Evolutionary conservation across 345 rosid genomes (phyloP), one percentile per base, ranked within the genome.

Genomic region (Moricandia arvensis): DNA sequence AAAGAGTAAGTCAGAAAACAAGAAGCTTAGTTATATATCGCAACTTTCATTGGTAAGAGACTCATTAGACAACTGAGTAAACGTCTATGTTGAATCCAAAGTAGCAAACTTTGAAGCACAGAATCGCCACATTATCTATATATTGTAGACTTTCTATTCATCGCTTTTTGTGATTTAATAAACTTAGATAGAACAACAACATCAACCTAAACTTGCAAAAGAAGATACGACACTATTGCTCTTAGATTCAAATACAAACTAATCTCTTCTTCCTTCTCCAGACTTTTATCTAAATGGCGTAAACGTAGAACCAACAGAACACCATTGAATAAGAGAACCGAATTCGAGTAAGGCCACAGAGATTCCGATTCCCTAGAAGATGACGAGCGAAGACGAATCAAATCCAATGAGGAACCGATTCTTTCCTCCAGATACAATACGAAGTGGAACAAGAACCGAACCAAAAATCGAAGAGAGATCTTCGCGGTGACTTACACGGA

Each of bases 401-500:
- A 24, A 67, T 0, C 79, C 15, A 75, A 68, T n/a, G 27, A 33
- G 0, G 37, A 45, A 0, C 6, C 55, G 27, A 65, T 60, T 60
- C 64, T 11, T 45, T 12, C 49, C 38, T 12, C 63, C 17, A 29
- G 61, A 38, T 0, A 41, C 21, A 21, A 70, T 11, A 30, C 30
- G 59, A 69, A 74, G 66, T 74, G 18, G 18, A 59, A 35, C 11
- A 47, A 60, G 15, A 51, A 9, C n/a, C 4, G 13, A 69, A 69
- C 6, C 26, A n/a, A 24, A 69, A 54, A 69, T 58, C 72, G 45
- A 59, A 77, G 49, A 65, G 71, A 59, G 53, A 47, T 47, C 18
- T n/a, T 1, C 29, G 45, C 17, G 35, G 61, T 72, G 69, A 67
- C 81, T 72, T 78, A 78, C 81, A 66, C 1, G 57, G 54, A 78